Conservation (phyloP, 805 yeast species). For the Maudiozyma serrabonitensis region DNA sequence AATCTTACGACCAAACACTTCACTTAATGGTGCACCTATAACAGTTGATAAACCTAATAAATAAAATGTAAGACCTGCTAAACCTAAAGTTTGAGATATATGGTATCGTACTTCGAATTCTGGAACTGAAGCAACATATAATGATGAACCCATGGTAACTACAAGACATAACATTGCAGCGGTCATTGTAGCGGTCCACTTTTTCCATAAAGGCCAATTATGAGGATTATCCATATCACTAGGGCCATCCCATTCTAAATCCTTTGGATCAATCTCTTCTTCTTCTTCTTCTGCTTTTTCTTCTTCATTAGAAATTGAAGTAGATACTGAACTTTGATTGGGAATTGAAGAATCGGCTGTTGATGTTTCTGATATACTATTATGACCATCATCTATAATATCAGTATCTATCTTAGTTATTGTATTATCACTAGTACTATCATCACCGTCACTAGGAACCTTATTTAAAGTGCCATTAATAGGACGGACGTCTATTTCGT, state of each 20-base stretch:
- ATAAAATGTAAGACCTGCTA: conserved; percentile 63
- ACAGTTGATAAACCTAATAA: conserved; percentile 66
- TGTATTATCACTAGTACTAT: not conserved
- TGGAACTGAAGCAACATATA: conserved; percentile 56
- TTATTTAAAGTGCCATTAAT: too few species aligned
- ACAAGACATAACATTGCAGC: conserved; percentile 58
- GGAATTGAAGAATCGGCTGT: not conserved
- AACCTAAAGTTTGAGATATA: conserved; percentile 49
- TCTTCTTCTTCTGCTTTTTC: not conserved
- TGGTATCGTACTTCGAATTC: conserved; percentile 40
- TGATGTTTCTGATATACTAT: not conserved
- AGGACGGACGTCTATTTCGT: too few species aligned
- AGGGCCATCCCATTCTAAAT: conserved; percentile 52
- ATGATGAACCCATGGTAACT: conserved; percentile 66
- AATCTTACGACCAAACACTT: conserved; percentile 56
- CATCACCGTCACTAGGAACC: not conserved
- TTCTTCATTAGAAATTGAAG: not conserved
- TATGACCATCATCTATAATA: not conserved
- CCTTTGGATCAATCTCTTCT: conserved; percentile 28
- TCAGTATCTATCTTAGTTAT: not conserved
- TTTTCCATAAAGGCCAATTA: conserved; percentile 57
- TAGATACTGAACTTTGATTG: not conserved
- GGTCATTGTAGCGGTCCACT: conserved; percentile 57
- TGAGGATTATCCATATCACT: conserved; percentile 55
- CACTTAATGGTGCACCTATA: conserved; percentile 63